Base-by-base conservation (phyloP, 164 flowering plant species). In the Tinospora cordifolia region DNA sequence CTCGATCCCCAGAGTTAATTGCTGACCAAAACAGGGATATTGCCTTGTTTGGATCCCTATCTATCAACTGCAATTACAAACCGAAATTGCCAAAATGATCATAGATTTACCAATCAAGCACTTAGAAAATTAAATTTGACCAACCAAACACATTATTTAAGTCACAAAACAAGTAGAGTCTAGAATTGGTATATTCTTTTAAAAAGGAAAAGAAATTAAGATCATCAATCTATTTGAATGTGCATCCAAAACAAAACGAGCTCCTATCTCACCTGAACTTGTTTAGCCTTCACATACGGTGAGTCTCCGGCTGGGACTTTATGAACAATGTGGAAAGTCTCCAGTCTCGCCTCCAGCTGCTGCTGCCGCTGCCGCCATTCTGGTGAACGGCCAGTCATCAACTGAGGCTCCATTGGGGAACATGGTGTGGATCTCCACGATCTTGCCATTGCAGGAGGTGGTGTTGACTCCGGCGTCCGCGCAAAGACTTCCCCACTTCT, bases 201-300 rank as follows among this genome's bases (percentile, higher is more conserved):
- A 30, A 30, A 60, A 13, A 60, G 17, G 26, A 60, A 10, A 24
- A 14, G 1, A 60, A 60, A 60, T 8, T 21, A 60, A 25, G 11
- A 2, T 24, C 34, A 24, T 60, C 60, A 60, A 24, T 60, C 63
- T 34, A 63, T 30, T 30, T 30, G 4, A 30, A 30, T 30, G 36
- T 30, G 36, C 4, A 30, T 30, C 36, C 36, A 30, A 30, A 30
- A 30, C 3, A 30, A 30, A 30, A 30, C 2, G 22, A 70, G 44
- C 12, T 12, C 27, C 21, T 14, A 10, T 54, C 22, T 54, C 22
- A 90, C 98, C 91, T 93, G 98, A 77, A 85, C 94, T 22, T 87
- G 94, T 78, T 93, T 93, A n/a, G 97, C 97, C 72, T 74, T 82
- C 65, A 81, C 93, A 39, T 92, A 92, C 0, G 96, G 95, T 22